Evolutionary conservation across 2,329 filamentous ascomycete species (phyloP), one percentile per base, ranked within the genome.

Genomic region (Arthrobotrys conoides): DNA sequence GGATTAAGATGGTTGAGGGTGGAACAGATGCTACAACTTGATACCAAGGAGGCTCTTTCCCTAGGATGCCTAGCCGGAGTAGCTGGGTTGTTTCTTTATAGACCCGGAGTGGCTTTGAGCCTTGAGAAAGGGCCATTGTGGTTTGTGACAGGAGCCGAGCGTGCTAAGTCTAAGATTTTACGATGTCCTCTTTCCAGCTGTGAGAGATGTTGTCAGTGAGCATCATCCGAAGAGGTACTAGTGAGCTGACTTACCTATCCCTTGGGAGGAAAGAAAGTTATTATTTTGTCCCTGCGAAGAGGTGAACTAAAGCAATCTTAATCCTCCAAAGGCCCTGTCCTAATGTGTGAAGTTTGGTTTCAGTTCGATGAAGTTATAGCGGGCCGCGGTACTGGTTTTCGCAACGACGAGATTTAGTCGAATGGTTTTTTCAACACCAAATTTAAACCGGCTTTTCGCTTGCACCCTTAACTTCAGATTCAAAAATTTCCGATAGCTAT

Each of bases 1-100:
- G 88, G 63, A 89, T 87, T 36, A 91, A 85, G 6, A 87, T 86
- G 81, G 90, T 87, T 57, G 89, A 85, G 3, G 90, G 90, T 22
- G 90, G 90, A 20, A 90, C 87, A 65, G 87, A 86, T 80, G 85
- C 85, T 49, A 91, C 83, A 10, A 88, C 85, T 61, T 87, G 83
- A 81, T 89, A 88, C 90, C 90, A 91, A 55, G 87, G 85, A 8
- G 88, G 88, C 36, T 86, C 84, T 10, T 78, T 76, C 36, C 80
- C 72, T 71, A 85, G 83, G 70, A 85, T 84, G 80, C 85, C 85
- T 3, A 85, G 83, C 68, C 86, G 84, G 76, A 88, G 84, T 73
- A 88, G 85, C 75, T 86, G 86, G 53, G 86, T 85, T 69, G 87
- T 87, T n/a, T 86, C 85, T 75, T 86, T 85, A 83, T 88, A 87